phyloP scores from a whole-genome alignment of 345 rosid genomes.

The Lepidium didymum region DNA sequence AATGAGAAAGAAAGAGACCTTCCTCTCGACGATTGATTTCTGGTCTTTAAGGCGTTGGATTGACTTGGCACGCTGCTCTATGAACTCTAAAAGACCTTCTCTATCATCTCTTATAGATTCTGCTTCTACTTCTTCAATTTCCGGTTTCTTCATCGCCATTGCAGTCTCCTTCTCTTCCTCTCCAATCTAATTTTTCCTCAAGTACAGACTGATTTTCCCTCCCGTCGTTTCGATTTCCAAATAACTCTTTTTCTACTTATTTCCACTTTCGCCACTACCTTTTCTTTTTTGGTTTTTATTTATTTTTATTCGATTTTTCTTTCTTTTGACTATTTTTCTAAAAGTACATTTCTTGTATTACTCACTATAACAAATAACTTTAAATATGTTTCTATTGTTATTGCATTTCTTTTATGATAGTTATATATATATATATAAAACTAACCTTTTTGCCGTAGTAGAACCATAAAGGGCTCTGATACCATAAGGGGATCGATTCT shows the following conservation, averaged over 20 bases:
- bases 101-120: constrained; percentile 6
- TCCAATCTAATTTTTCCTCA: not conserved
- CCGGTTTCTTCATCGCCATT: constrained; percentile 22
- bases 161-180: not conserved
- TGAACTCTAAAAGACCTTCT: constrained; percentile 25
- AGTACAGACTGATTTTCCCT: constrained; percentile 9
- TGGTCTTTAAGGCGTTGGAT: constrained; percentile 20
- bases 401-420: too few species aligned
- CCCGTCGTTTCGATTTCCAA: constrained; percentile 7
- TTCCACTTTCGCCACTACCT: constrained; percentile 10
- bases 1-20: constrained; percentile 17
- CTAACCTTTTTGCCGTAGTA: too few species aligned
- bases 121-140: constrained; percentile 1
- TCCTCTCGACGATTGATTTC: constrained; percentile 7
- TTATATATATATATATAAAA: too few species aligned
- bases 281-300: too few species aligned
- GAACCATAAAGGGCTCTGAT: too few species aligned
- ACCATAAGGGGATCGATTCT: too few species aligned
- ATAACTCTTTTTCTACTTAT: not conserved
- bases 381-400: too few species aligned
- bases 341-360: too few species aligned
- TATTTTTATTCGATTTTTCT: too few species aligned
- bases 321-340: too few species aligned
- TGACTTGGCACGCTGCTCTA: constrained; percentile 25
- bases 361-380: too few species aligned